phyloP scores from a whole-genome alignment of 179 eudicot species.

The Actinidia arguta region DNA sequence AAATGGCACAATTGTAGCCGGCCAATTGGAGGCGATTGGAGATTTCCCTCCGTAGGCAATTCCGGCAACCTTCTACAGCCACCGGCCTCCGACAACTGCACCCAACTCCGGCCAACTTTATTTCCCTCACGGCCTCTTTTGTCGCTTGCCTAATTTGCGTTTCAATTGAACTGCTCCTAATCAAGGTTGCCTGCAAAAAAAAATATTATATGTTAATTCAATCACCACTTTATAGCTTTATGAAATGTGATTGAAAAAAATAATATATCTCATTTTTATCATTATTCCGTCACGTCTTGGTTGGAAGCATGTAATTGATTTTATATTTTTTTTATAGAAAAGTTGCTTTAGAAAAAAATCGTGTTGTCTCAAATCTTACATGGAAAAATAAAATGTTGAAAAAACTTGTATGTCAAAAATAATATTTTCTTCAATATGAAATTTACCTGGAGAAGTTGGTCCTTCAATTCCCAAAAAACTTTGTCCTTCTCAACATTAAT shows the following conservation, averaged over 20 bases:
- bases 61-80: slow-evolving; percentile 25
- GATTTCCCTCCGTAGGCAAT: slow-evolving; percentile 40
- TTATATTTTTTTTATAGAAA: neutral
- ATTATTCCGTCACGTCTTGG: no score
- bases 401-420: neutral
- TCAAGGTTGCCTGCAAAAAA: slow-evolving; percentile 38
- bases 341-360: neutral
- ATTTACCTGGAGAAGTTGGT: slow-evolving; percentile 34
- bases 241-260: no score
- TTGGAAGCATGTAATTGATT: no score
- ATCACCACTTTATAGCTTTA: no score
- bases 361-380: neutral
- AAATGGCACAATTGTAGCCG: slow-evolving; percentile 40
- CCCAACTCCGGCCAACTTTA: neutral
- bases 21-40: slow-evolving; percentile 31
- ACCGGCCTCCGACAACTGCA: slow-evolving; percentile 37
- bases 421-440: neutral
- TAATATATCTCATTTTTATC: no score
- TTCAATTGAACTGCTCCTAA: slow-evolving; percentile 45
- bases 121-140: slow-evolving; percentile 39
- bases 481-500: slow-evolving; percentile 26
- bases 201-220: neutral
- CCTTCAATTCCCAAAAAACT: slow-evolving; percentile 39
- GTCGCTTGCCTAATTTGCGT: slow-evolving; percentile 44
- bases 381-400: no score